These are phyloP conservation scores for Podospora sp. DNA, from an alignment of 495 filamentous ascomycete genomes.

Conservation along the genomic window DNA sequence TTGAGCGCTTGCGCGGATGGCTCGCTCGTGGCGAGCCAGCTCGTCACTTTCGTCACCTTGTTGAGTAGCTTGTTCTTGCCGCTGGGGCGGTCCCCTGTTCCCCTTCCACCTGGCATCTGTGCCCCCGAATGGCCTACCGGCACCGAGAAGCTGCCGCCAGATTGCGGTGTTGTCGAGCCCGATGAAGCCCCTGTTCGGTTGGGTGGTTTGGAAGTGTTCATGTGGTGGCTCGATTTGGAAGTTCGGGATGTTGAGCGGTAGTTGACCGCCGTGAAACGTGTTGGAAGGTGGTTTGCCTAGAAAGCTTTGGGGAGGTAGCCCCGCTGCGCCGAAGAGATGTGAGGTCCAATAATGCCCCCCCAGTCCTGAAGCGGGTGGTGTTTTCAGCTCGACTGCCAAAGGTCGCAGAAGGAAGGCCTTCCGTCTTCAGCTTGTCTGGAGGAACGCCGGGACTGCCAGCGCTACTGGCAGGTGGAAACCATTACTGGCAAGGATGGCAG, in stretches of 20 bases:
- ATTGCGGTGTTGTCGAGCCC: not conserved
- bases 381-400: not conserved
- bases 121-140: not conserved
- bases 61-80: not conserved
- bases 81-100: not conserved
- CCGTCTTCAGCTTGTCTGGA: not conserved
- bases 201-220: not conserved
- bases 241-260: not conserved
- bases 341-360: not conserved
- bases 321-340: not conserved
- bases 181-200: not conserved
- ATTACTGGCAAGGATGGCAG: not conserved
- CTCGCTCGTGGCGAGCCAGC: conserved; percentile 45
- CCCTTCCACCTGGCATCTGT: not conserved
- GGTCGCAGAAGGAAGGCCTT: not conserved
- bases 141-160: not conserved
- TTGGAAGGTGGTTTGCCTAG: too few species aligned
- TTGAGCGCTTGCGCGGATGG: conserved; percentile 45
- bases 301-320: not conserved
- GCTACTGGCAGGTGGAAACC: not conserved
- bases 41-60: conserved; percentile 30
- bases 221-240: not conserved
- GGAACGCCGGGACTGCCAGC: not conserved
- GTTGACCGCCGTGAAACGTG: too few species aligned
- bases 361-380: not conserved